Conservation (phyloP, 2,329 filamentous ascomycete genomes). For the Neonectria hederae region DNA sequence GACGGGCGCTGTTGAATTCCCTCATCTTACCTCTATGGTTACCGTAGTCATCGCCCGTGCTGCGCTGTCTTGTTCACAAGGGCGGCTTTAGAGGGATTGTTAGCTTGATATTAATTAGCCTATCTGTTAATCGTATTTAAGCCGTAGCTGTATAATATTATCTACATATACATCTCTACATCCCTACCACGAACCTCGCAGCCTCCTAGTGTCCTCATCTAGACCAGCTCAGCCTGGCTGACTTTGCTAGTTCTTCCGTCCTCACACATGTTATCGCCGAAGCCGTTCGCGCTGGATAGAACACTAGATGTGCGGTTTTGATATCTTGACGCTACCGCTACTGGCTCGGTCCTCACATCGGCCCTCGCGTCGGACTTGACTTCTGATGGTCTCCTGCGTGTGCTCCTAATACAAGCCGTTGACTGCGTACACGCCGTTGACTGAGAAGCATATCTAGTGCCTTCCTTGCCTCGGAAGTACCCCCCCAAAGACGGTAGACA, state of each 20-base stretch:
- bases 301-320: background rate
- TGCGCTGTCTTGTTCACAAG: no score
- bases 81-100: no score
- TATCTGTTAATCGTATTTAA: background rate
- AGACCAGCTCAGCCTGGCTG: background rate
- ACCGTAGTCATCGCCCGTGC: no score
- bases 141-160: background rate
- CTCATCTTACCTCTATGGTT: no score
- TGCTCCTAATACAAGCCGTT: no score
- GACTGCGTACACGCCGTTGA: background rate
- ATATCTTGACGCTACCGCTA: background rate
- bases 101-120: background rate
- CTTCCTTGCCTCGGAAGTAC: constrained; percentile 26
- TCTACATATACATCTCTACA: background rate
- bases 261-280: background rate
- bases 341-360: background rate
- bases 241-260: background rate
- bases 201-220: background rate
- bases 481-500: constrained; percentile 30
- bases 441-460: background rate
- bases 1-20: no score
- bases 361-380: background rate
- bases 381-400: background rate
- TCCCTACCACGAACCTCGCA: background rate
- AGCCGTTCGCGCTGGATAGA: background rate